phyloP scores from a whole-genome alignment of 2,329 filamentous ascomycete species.

The Neoarthrinium moseri region DNA sequence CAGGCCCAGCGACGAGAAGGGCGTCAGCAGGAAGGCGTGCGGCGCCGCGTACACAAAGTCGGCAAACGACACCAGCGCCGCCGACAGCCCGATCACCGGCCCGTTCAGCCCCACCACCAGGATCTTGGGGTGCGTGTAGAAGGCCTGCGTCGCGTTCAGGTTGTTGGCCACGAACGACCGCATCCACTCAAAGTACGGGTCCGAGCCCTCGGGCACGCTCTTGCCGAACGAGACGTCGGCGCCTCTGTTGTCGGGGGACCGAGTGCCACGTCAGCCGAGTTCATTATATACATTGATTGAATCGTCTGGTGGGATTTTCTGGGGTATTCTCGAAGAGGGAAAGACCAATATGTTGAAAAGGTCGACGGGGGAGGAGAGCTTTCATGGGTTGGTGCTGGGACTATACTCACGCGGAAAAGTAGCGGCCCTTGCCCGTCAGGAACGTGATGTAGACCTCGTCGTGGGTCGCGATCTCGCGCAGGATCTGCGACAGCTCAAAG shows the following conservation, averaged over 20 bases:
- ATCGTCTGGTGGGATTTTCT: no score
- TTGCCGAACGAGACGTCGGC: conserved; percentile 67
- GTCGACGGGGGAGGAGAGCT: conserved; percentile 4
- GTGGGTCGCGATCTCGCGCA: conserved; percentile 75
- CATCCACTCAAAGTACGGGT: conserved; percentile 56
- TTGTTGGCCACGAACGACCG: conserved; percentile 78
- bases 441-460: conserved; percentile 85
- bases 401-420: conserved; percentile 77
- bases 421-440: conserved; percentile 76
- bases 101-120: conserved; percentile 90
- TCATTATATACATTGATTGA: neutral
- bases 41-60: conserved; percentile 92
- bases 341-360: conserved; percentile 1
- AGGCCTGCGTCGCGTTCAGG: conserved; percentile 83
- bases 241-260: conserved; percentile 65
- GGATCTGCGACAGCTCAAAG: conserved; percentile 69
- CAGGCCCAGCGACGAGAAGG: conserved; percentile 85
- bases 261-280: neutral
- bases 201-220: conserved; percentile 14
- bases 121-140: conserved; percentile 93
- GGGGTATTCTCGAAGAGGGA: no score
- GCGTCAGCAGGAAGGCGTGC: conserved; percentile 81
- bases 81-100: conserved; percentile 83
- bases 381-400: neutral
- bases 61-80: conserved; percentile 76